Conservation (phyloP, 192 early-diverging fungal genomes). For the Phycomyces blakesleeanus region DNA sequence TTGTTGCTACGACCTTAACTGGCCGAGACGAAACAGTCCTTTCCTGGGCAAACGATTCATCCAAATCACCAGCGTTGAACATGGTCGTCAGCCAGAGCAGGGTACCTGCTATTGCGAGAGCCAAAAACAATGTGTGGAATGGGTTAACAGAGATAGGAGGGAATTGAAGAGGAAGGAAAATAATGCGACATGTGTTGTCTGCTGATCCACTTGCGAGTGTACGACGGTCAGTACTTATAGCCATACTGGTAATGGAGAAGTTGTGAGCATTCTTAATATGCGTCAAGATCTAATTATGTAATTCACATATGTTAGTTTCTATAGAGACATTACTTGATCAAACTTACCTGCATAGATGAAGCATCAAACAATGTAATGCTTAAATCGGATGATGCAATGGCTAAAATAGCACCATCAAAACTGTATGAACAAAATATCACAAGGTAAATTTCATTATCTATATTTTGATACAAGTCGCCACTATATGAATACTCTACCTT, state of each 20-base stretch:
- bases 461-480: too few relatives aligned
- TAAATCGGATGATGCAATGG: conserved; percentile 70
- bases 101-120: conserved; percentile 7
- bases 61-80: not conserved
- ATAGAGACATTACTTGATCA: not conserved
- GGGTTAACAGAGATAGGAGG: conserved; percentile 13
- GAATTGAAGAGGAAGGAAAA: conserved; percentile 52
- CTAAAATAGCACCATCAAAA: conserved; percentile 64
- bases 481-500: conserved; percentile 41
- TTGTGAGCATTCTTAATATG: conserved; percentile 67
- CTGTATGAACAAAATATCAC: too few relatives aligned
- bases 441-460: too few relatives aligned
- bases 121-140: conserved; percentile 19
- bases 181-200: conserved; percentile 67
- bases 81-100: conserved; percentile 2
- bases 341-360: conserved; percentile 31
- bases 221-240: conserved; percentile 63
- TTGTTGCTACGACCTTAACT: not conserved
- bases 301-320: not conserved
- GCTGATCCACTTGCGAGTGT: conserved; percentile 77
- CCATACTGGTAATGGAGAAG: conserved; percentile 76
- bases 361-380: conserved; percentile 64
- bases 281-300: conserved; percentile 40
- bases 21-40: not conserved
- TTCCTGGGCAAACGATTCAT: not conserved